Conservation (phyloP, 805 yeast genomes). For the Candida ponderosae region DNA sequence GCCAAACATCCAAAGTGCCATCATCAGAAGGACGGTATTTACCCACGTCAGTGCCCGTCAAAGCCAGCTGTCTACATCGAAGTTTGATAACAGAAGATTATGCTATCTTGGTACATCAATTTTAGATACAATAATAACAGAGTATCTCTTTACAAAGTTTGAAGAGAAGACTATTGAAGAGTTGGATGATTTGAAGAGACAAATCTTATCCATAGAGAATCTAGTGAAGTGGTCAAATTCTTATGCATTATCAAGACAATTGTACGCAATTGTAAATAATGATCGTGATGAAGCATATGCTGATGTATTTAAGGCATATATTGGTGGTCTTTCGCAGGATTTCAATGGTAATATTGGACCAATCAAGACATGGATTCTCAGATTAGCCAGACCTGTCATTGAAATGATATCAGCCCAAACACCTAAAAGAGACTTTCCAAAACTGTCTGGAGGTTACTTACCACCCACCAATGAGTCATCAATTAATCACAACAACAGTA, state of each 20-base stretch:
- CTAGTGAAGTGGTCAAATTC: conserved; percentile 55
- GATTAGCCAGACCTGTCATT: conserved; percentile 36
- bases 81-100: conserved; percentile 65
- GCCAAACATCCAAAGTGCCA: conserved; percentile 52
- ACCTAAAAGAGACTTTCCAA: conserved; percentile 37
- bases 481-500: too few relatives aligned
- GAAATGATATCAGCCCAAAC: conserved; percentile 36
- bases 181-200: conserved; percentile 55
- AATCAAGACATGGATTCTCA: conserved; percentile 45
- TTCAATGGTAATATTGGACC: conserved; percentile 32
- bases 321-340: conserved; percentile 70
- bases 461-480: too few relatives aligned
- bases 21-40: conserved; percentile 56
- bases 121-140: conserved; percentile 55
- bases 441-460: too few relatives aligned
- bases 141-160: conserved; percentile 51
- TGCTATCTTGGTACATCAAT: conserved; percentile 85
- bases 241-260: conserved; percentile 52
- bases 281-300: conserved; percentile 43
- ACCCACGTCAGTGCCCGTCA: conserved; percentile 66
- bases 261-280: conserved; percentile 40
- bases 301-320: conserved; percentile 83
- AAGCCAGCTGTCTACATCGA: neutral
- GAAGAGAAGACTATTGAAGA: conserved; percentile 71
- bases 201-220: conserved; percentile 61